A percentile compares a stretch with the other conserved stretches of the same genome.
Evolutionary conservation across 2,329 filamentous ascomycete genomes (phyloP).

Genomic region (Sarocladiaceae sp.): DNA sequence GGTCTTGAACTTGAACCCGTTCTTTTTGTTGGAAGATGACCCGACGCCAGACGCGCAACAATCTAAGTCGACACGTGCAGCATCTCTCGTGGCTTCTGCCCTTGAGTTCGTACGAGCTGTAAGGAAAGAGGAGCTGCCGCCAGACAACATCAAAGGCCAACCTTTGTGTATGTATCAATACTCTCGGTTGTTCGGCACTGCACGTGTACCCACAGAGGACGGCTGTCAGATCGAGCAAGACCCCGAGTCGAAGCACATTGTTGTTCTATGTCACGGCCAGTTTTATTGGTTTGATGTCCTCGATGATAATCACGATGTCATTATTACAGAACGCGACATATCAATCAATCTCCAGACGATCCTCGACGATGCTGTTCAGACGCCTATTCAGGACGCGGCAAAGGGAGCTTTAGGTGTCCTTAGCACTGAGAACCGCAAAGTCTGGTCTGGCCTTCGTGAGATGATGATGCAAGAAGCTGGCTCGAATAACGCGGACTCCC

Average conservation of each 20-base stretch:
- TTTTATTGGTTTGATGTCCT: constrained; percentile 99
- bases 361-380: constrained; percentile 83
- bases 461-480: constrained; percentile 79
- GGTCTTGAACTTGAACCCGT: constrained; percentile 94
- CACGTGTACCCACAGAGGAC: constrained; percentile 87
- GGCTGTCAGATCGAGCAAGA: constrained; percentile 97
- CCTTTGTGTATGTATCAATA: constrained; percentile 99
- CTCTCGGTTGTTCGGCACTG: constrained; percentile 90
- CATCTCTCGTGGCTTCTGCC: constrained; percentile 85
- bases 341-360: constrained; percentile 89
- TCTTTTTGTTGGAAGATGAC: constrained; percentile 96
- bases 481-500: constrained; percentile 92
- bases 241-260: constrained; percentile 85
- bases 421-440: constrained; percentile 93
- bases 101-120: constrained; percentile 91
- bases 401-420: constrained; percentile 90
- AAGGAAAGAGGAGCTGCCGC: constrained; percentile 84
- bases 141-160: constrained; percentile 77
- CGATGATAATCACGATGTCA: constrained; percentile 88
- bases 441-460: constrained; percentile 89
- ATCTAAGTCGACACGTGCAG: constrained; percentile 92
- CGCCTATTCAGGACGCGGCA: constrained; percentile 89
- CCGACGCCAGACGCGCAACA: constrained; percentile 93
- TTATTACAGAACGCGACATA: constrained; percentile 96
- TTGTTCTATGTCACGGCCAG: constrained; percentile 90